Conservation (phyloP, 2,329 filamentous ascomycete genomes). For the Aspergillus luchuensis region DNA sequence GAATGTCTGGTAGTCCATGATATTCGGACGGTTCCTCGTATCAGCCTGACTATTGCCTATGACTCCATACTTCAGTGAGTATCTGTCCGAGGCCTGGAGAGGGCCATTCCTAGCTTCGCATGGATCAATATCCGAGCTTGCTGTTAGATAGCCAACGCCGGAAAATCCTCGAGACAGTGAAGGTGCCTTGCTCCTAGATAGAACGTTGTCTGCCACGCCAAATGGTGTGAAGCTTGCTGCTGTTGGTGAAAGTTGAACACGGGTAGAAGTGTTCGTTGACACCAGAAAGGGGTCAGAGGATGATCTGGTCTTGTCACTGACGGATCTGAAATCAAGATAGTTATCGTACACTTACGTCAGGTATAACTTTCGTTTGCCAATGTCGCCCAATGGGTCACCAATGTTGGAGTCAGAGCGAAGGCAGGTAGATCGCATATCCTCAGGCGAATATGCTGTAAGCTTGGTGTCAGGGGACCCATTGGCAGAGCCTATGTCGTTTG, state of each 20-base stretch:
- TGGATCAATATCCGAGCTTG: slow-evolving; percentile 25
- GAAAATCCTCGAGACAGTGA: slow-evolving; percentile 16
- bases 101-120: slow-evolving; percentile 12
- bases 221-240: slow-evolving; percentile 64
- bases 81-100: slow-evolving; percentile 16
- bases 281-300: slow-evolving; percentile 35
- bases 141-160: slow-evolving; percentile 23
- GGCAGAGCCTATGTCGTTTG: slow-evolving; percentile 57
- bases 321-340: no score
- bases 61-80: slow-evolving; percentile 24
- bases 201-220: slow-evolving; percentile 21
- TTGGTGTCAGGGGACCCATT: slow-evolving; percentile 67
- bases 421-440: slow-evolving; percentile 52
- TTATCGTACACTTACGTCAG: slow-evolving; percentile 24
- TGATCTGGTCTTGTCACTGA: slow-evolving; percentile 18
- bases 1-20: slow-evolving; percentile 22
- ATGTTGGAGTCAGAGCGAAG: slow-evolving; percentile 21
- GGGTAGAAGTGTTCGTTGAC: slow-evolving; percentile 20
- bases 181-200: slow-evolving; percentile 13
- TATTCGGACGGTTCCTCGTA: slow-evolving; percentile 13
- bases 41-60: slow-evolving; percentile 25
- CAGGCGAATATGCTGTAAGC: slow-evolving; percentile 65
- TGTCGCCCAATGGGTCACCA: slow-evolving; percentile 19
- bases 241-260: slow-evolving; percentile 60
- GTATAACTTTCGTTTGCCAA: slow-evolving; percentile 22